These are phyloP conservation scores for Vigna trinervia DNA, from an alignment of 306 rosid species.

Conservation along the genomic window DNA sequence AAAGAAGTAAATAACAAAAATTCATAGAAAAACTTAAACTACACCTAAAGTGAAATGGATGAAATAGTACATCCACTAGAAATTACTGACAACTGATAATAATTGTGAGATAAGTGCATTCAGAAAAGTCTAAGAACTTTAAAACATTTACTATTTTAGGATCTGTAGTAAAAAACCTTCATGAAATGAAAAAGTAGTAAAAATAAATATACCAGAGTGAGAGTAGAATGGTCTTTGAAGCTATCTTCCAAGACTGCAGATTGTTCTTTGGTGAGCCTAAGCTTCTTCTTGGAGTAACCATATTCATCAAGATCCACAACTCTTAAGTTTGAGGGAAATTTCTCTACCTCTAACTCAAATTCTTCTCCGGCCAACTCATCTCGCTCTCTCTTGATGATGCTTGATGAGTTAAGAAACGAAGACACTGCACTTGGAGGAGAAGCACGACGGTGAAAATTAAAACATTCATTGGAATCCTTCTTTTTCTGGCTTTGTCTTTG, in stretches of 20 bases:
- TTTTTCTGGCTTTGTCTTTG: conserved; percentile 32
- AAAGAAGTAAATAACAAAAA: too few relatives aligned
- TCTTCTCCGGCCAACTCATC: conserved; percentile 44
- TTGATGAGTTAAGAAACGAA: conserved; percentile 72
- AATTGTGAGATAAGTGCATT: too few relatives aligned
- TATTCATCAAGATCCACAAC: conserved; percentile 52
- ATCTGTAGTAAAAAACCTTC: too few relatives aligned
- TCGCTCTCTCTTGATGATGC: conserved; percentile 83
- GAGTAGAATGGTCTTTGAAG: conserved; percentile 64
- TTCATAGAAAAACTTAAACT: too few relatives aligned
- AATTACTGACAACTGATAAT: not conserved
- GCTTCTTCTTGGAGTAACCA: conserved; percentile 78
- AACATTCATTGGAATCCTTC: conserved; percentile 40
- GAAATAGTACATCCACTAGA: too few relatives aligned
- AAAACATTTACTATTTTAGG: not conserved
- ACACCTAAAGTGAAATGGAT: too few relatives aligned
- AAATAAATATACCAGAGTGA: conserved; percentile 62
- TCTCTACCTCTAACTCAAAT: conserved; percentile 43
- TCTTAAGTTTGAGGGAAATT: conserved; percentile 31
- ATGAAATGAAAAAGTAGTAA: not conserved
- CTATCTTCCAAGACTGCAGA: conserved; percentile 72
- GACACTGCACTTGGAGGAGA: conserved; percentile 62
- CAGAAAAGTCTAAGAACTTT: too few relatives aligned
- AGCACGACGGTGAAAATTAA: conserved; percentile 23
- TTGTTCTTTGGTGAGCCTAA: conserved; percentile 83